Conservation (phyloP, 2,329 filamentous ascomycete genomes). For the Cladosporium colombiae region DNA sequence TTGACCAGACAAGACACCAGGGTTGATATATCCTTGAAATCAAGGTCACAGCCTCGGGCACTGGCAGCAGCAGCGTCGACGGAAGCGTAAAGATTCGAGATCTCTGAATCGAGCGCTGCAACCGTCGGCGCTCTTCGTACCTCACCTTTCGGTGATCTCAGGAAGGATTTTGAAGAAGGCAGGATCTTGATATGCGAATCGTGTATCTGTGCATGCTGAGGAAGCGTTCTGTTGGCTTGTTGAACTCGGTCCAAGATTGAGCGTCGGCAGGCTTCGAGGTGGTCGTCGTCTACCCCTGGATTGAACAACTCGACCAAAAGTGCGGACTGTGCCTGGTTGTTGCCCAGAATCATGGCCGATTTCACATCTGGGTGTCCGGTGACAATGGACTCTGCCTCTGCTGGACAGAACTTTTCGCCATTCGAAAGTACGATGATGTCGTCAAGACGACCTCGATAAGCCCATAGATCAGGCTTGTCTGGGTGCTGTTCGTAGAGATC, state of each 20-base stretch:
- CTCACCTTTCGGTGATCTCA: slow-evolving; percentile 23
- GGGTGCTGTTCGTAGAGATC: slow-evolving; percentile 36
- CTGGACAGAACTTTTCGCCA: slow-evolving; percentile 35
- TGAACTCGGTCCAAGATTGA: background rate
- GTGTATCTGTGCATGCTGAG: slow-evolving; percentile 47
- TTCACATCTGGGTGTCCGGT: slow-evolving; percentile 32
- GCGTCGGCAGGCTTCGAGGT: background rate
- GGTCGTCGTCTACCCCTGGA: slow-evolving; percentile 22
- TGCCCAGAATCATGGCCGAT: slow-evolving; percentile 38
- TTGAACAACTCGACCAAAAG: slow-evolving; percentile 35
- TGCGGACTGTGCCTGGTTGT: slow-evolving; percentile 32
- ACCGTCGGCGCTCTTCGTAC: slow-evolving; percentile 21
- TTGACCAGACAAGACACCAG: background rate
- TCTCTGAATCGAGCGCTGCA: slow-evolving; percentile 5
- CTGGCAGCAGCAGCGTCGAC: background rate
- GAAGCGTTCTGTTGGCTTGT: slow-evolving; percentile 27
- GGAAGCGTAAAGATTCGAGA: slow-evolving; percentile 11
- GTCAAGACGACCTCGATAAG: slow-evolving; percentile 33
- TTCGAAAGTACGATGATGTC: slow-evolving; percentile 35
- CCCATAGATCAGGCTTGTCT: slow-evolving; percentile 32
- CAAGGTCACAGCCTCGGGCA: background rate
- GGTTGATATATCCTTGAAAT: background rate
- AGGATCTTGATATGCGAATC: slow-evolving; percentile 45
- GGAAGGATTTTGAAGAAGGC: slow-evolving; percentile 5
- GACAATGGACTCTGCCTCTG: background rate